Evolutionary conservation across 371 early-diverging fungal genomes (phyloP).

Genomic region (Mortierella sp.): DNA sequence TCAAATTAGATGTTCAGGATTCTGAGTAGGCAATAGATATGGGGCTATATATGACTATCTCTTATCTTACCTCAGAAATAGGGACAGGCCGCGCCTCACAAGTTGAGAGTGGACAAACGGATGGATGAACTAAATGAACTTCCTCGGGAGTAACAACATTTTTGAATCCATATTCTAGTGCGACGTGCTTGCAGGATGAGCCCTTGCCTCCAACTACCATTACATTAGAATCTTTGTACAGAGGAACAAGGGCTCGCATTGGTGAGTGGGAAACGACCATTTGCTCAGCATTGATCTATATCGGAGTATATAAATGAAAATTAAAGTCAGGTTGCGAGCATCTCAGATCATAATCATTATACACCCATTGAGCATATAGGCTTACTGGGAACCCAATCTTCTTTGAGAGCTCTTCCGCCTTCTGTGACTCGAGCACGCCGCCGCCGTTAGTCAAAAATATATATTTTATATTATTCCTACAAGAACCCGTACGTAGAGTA

Average conservation of each 20-base stretch:
- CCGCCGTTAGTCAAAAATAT: conserved; percentile 92
- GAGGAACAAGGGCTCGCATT: conserved; percentile 74
- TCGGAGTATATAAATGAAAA: conserved; percentile 27
- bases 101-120: conserved; percentile 80
- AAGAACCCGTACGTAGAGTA: not conserved
- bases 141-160: conserved; percentile 81
- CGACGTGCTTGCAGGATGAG: conserved; percentile 73
- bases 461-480: conserved; percentile 68
- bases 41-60: not conserved
- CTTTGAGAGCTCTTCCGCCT: conserved; percentile 77
- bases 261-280: conserved; percentile 89
- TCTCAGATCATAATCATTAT: not conserved
- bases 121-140: conserved; percentile 75
- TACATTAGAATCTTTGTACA: conserved; percentile 72
- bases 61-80: conserved; percentile 30
- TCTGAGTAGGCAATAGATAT: not conserved
- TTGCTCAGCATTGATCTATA: conserved; percentile 72
- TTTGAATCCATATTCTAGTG: conserved; percentile 81
- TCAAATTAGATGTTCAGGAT: not conserved
- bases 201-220: conserved; percentile 80
- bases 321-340: not conserved
- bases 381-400: conserved; percentile 70
- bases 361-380: not conserved
- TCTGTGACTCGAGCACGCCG: conserved; percentile 81
- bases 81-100: conserved; percentile 38